These are phyloP conservation scores for Amauroascus niger DNA, from an alignment of 2,329 filamentous ascomycete species.

Conservation along the genomic window DNA sequence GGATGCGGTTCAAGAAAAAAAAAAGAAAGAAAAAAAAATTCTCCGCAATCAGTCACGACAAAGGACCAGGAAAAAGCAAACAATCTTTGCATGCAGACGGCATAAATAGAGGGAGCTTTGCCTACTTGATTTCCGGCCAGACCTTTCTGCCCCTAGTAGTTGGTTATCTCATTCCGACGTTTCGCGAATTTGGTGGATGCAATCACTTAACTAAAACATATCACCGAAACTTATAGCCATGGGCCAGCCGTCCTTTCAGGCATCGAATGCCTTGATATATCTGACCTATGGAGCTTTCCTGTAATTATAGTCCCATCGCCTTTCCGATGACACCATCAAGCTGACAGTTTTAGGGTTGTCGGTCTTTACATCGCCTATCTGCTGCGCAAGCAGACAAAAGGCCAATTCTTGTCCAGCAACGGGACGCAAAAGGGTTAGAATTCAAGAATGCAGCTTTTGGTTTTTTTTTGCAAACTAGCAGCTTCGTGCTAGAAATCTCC, in stretches of 20 bases:
- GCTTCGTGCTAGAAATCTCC: not conserved
- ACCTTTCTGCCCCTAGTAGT: too few species aligned
- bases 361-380: conserved; percentile 51
- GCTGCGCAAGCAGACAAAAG: conserved; percentile 54
- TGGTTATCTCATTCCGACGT: too few species aligned
- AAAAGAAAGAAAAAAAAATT: not conserved
- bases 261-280: conserved; percentile 77
- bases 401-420: conserved; percentile 64
- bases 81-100: not conserved
- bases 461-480: too few species aligned
- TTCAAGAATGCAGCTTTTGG: conserved; percentile 4
- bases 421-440: conserved; percentile 72
- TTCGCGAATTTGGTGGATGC: too few species aligned
- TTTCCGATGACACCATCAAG: not conserved
- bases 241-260: conserved; percentile 64
- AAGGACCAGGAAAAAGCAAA: not conserved
- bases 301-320: conserved; percentile 39
- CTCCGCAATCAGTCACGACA: not conserved
- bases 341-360: conserved; percentile 43
- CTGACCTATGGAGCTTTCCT: conserved; percentile 67
- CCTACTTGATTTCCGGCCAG: too few species aligned
- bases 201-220: not conserved
- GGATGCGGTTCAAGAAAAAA: not conserved
- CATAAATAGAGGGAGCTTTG: not conserved
- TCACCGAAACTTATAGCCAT: conserved; percentile 36